Evolutionary conservation across 129 eudicot genomes (phyloP).

Genomic region (Chrysanthemum lavandulifolium): DNA sequence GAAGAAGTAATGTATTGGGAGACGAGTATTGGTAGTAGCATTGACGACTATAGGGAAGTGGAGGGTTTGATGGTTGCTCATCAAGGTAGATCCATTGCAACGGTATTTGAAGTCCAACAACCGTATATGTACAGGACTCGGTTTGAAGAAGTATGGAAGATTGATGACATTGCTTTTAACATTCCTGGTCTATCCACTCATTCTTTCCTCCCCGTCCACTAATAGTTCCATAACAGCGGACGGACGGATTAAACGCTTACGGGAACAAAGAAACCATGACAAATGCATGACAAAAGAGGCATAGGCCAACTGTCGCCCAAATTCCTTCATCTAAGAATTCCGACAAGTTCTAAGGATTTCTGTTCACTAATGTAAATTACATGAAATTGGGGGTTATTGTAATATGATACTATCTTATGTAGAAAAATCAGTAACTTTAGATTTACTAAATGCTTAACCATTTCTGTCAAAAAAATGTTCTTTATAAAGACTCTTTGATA

Average conservation of each 20-base stretch:
- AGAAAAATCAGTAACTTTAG: no score
- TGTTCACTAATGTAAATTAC: no score
- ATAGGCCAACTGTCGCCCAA: not conserved
- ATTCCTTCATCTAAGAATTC: no score
- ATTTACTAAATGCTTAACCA: no score
- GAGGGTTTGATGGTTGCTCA: slow-evolving; percentile 67
- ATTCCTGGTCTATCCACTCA: slow-evolving; percentile 62
- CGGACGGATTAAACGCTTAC: no score
- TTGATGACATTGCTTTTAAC: slow-evolving; percentile 59
- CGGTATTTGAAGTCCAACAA: slow-evolving; percentile 47
- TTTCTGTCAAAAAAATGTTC: no score
- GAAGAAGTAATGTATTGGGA: slow-evolving; percentile 56
- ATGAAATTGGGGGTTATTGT: no score
- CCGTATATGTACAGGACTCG: slow-evolving; percentile 41
- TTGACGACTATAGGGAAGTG: slow-evolving; percentile 56
- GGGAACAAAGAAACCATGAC: not conserved
- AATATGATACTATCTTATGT: no score
- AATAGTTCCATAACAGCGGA: not conserved
- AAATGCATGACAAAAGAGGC: not conserved
- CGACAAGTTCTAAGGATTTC: no score
- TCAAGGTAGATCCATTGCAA: slow-evolving; percentile 53
- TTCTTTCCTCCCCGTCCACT: slow-evolving; percentile 64
- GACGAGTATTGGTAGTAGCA: slow-evolving; percentile 60
- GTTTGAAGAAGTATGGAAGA: slow-evolving; percentile 68
- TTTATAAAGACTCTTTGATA: no score